These are phyloP conservation scores for Candida gorgasii DNA, from an alignment of 805 yeast genomes.

Conservation along the genomic window DNA sequence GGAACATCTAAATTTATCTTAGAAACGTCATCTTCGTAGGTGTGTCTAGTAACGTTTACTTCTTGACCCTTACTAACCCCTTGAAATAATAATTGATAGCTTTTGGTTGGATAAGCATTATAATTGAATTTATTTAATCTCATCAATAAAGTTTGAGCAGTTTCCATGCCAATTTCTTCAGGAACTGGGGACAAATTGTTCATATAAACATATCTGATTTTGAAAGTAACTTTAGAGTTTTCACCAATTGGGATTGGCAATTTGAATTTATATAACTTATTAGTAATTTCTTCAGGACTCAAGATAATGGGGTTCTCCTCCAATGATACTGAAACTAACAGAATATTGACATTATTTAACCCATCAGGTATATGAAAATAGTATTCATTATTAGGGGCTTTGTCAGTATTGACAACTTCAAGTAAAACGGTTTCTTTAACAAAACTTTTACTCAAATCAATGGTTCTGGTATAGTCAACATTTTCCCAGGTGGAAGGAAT, in stretches of 20 bases:
- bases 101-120: conserved; percentile 60
- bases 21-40: conserved; percentile 9
- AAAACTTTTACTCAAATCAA: conserved; percentile 70
- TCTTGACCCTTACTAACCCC: conserved; percentile 52
- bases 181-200: conserved; percentile 63
- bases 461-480: conserved; percentile 49
- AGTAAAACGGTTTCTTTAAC: conserved; percentile 61
- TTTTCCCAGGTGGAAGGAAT: conserved; percentile 52
- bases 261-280: conserved; percentile 33
- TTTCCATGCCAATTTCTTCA: conserved; percentile 55
- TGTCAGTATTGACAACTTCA: conserved; percentile 57
- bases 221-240: conserved; percentile 50
- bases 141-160: conserved; percentile 59
- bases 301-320: conserved; percentile 11
- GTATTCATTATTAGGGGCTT: conserved; percentile 56
- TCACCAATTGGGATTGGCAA: conserved; percentile 72
- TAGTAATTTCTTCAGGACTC: conserved; percentile 9
- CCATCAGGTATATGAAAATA: conserved; percentile 58
- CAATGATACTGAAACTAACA: conserved; percentile 44
- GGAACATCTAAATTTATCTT: conserved; percentile 21
- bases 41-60: conserved; percentile 28
- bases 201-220: conserved; percentile 50
- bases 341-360: conserved; percentile 40
- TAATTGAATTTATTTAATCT: conserved; percentile 56
- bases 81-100: conserved; percentile 44